Percentiles rank a stretch among this genome's conserved stretches.
Conservation (phyloP, 1,139 yeast genomes). For the Groenewaldozyma auringiensis region DNA sequence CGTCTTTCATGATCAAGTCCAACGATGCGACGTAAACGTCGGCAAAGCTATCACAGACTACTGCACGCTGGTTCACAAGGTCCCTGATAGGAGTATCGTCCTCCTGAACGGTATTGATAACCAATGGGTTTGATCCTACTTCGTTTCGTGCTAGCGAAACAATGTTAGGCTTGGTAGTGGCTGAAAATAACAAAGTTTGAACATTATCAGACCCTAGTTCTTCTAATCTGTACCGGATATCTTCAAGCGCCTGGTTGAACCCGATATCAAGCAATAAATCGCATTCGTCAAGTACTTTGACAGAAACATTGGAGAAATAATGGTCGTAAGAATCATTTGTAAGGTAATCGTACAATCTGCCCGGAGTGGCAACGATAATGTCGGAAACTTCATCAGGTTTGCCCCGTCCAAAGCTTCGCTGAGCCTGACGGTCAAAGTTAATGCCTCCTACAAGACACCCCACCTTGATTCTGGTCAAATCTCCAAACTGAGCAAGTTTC, state of each 20-base stretch:
- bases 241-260: conserved; percentile 54
- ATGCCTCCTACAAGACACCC: conserved; percentile 48
- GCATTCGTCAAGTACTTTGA: conserved; percentile 81
- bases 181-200: conserved; percentile 75
- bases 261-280: conserved; percentile 75
- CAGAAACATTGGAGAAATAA: conserved; percentile 48
- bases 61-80: conserved; percentile 60
- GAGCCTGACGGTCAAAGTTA: conserved; percentile 34
- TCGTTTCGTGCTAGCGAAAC: conserved; percentile 55
- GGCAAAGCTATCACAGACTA: conserved; percentile 41
- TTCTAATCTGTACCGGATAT: conserved; percentile 45
- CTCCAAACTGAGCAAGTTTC: conserved; percentile 28
- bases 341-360: conserved; percentile 61
- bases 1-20: conserved; percentile 20
- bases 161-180: conserved; percentile 71
- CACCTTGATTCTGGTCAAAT: conserved; percentile 29
- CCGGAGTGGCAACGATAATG: conserved; percentile 85
- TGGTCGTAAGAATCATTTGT: conserved; percentile 39
- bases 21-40: conserved; percentile 30
- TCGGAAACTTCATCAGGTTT: conserved; percentile 29
- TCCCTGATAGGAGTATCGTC: conserved; percentile 74
- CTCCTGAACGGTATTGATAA: conserved; percentile 68
- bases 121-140: conserved; percentile 56
- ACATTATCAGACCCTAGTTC: conserved; percentile 31
- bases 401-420: conserved; percentile 25